Conservation (phyloP, 106 monocot species). For the Platanthera zijinensis region DNA sequence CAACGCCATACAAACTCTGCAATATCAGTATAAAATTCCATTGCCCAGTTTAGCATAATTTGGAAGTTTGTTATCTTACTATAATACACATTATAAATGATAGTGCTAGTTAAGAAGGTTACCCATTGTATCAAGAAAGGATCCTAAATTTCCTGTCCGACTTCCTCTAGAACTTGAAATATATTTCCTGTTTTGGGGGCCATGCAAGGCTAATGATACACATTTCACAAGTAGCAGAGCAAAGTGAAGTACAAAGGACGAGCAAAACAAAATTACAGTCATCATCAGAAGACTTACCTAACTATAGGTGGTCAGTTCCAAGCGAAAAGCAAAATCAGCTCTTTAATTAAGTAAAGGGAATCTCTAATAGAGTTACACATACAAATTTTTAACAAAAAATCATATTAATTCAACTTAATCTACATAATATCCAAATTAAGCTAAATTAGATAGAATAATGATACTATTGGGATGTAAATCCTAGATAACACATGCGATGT, state of each 20-base stretch:
- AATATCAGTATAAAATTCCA: neutral
- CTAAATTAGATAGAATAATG: neutral
- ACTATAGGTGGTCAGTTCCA: no score
- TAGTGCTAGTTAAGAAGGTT: slow-evolving; percentile 4
- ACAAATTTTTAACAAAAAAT: neutral
- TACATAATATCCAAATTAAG: neutral
- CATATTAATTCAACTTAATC: neutral
- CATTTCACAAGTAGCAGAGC: neutral
- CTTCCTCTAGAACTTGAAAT: slow-evolving; percentile 80
- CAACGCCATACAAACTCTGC: slow-evolving; percentile 92
- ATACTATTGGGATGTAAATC: neutral
- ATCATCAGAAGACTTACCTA: no score
- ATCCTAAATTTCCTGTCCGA: slow-evolving; percentile 55
- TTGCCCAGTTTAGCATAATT: neutral
- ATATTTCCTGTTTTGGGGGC: slow-evolving; percentile 58
- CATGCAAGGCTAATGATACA: slow-evolving; percentile 1
- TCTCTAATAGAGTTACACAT: neutral
- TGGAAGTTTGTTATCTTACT: neutral
- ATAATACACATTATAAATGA: neutral
- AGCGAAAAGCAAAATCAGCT: neutral
- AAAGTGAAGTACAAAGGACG: neutral
- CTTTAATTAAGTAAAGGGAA: neutral
- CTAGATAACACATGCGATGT: neutral
- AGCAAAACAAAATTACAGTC: no score
- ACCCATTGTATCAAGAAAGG: slow-evolving; percentile 69